phyloP scores from a whole-genome alignment of 2,329 filamentous ascomycete genomes.

The Fusarium sambucinum region DNA sequence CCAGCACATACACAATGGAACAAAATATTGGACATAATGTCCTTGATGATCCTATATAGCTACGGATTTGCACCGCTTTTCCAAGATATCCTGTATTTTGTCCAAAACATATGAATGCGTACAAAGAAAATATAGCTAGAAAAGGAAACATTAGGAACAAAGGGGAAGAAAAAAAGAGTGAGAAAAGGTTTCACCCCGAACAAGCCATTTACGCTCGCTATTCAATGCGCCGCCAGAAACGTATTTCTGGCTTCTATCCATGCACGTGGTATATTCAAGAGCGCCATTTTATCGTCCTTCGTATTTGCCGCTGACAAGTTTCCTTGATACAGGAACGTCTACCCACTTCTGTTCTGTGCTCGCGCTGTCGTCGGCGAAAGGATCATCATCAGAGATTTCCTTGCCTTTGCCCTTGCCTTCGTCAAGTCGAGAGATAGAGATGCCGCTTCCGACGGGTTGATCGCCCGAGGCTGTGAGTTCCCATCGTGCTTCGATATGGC shows the following conservation, averaged over 20 bases:
- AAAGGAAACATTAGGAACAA: slow-evolving; percentile 25
- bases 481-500: slow-evolving; percentile 86
- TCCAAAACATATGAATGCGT: slow-evolving; percentile 32
- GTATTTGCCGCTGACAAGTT: slow-evolving; percentile 81
- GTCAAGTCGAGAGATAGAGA: slow-evolving; percentile 72
- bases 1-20: too few species aligned
- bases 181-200: slow-evolving; percentile 37
- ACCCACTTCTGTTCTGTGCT: slow-evolving; percentile 67
- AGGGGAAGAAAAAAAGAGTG: slow-evolving; percentile 35
- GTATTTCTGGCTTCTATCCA: slow-evolving; percentile 41
- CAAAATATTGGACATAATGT: slow-evolving; percentile 12
- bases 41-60: slow-evolving; percentile 36
- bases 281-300: slow-evolving; percentile 60
- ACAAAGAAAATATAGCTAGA: slow-evolving; percentile 24
- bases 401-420: slow-evolving; percentile 65
- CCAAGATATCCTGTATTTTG: slow-evolving; percentile 10
- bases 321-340: slow-evolving; percentile 73
- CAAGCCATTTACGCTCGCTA: slow-evolving; percentile 47
- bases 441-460: slow-evolving; percentile 66
- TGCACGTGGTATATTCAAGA: slow-evolving; percentile 28
- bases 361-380: slow-evolving; percentile 71
- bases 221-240: slow-evolving; percentile 51
- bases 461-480: slow-evolving; percentile 66
- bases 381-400: slow-evolving; percentile 67
- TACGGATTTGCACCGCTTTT: slow-evolving; percentile 22